Evolutionary conservation across 2,329 filamentous ascomycete genomes (phyloP).

Genomic region (Ophiognomonia clavigignenti-juglandacearum): DNA sequence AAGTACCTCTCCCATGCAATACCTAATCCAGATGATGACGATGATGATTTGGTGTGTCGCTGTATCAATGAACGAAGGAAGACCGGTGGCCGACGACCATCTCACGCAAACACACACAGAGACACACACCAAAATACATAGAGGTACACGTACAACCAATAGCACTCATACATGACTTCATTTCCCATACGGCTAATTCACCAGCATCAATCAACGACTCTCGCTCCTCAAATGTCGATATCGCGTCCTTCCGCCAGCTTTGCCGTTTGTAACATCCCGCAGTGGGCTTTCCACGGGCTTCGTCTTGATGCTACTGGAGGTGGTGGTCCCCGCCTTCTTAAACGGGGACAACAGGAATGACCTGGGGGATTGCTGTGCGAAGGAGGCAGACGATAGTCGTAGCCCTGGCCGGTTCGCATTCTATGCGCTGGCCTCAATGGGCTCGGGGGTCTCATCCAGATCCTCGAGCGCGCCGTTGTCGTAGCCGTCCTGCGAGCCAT

Average conservation of each 20-base stretch:
- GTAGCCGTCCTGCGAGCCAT: conserved; percentile 41
- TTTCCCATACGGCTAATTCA: conserved; percentile 1
- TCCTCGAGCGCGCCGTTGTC: conserved; percentile 46
- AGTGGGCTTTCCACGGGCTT: conserved; percentile 10
- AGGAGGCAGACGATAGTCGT: conserved; percentile 12
- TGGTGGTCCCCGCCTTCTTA: conserved; percentile 11
- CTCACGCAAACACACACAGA: conserved; percentile 12
- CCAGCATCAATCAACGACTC: not conserved
- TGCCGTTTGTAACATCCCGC: conserved; percentile 18
- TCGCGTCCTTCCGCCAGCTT: conserved; percentile 10
- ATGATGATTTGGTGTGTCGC: conserved; percentile 1
- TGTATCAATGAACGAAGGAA: not conserved
- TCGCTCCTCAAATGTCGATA: conserved; percentile 9
- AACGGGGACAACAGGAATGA: conserved; percentile 24
- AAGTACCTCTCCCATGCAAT: conserved; percentile 19
- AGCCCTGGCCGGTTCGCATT: conserved; percentile 19
- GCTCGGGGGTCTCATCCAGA: conserved; percentile 42
- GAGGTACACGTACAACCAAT: conserved; percentile 10
- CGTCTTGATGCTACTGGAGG: too few relatives aligned
- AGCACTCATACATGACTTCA: conserved; percentile 16
- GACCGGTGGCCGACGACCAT: conserved; percentile 5
- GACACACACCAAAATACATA: conserved; percentile 3
- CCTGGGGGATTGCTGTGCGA: conserved; percentile 21
- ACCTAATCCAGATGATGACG: conserved; percentile 3
- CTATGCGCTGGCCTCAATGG: conserved; percentile 32